These are phyloP conservation scores for Moesziomyces globuligerus DNA, from an alignment of 1,284 basidiomycete species.

Conservation along the genomic window DNA sequence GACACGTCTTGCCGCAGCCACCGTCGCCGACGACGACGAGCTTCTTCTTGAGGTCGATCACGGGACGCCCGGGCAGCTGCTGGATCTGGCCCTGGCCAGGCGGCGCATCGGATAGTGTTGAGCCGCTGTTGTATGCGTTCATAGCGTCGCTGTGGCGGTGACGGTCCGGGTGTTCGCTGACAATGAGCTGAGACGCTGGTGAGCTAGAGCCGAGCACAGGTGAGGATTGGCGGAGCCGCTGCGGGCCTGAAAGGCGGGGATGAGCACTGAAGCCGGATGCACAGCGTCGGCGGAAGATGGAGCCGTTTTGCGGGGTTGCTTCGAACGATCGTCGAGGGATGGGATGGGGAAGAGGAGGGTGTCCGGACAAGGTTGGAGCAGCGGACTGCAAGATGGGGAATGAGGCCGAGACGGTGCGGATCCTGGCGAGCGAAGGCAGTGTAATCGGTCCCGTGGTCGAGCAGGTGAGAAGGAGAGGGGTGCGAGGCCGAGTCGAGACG, in stretches of 20 bases:
- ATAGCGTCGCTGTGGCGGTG: slow-evolving; percentile 8
- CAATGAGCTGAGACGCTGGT: too few species aligned
- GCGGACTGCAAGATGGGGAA: too few species aligned
- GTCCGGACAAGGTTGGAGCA: too few species aligned
- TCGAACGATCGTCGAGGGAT: too few species aligned
- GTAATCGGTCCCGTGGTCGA: background rate
- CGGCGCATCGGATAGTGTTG: slow-evolving; percentile 44
- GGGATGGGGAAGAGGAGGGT: too few species aligned
- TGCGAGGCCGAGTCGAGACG: too few species aligned
- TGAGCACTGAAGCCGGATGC: background rate
- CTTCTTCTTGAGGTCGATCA: slow-evolving; percentile 62
- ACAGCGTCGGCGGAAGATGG: too few species aligned
- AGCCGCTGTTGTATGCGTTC: slow-evolving; percentile 46
- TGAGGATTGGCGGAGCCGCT: background rate
- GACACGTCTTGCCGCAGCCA: slow-evolving; percentile 83
- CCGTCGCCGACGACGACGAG: slow-evolving; percentile 77
- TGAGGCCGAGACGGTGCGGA: background rate
- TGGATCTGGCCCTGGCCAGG: slow-evolving; percentile 45
- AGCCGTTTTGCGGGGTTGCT: too few species aligned
- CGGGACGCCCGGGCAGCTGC: slow-evolving; percentile 46
- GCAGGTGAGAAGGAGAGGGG: background rate
- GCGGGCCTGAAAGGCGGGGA: background rate
- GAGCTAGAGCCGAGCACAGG: background rate
- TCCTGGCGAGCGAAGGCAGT: background rate
- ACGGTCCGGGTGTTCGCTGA: background rate